Evolutionary conservation across 78 protist genomes (phyloP).

Genomic region (Dictyostelium intermedium): DNA sequence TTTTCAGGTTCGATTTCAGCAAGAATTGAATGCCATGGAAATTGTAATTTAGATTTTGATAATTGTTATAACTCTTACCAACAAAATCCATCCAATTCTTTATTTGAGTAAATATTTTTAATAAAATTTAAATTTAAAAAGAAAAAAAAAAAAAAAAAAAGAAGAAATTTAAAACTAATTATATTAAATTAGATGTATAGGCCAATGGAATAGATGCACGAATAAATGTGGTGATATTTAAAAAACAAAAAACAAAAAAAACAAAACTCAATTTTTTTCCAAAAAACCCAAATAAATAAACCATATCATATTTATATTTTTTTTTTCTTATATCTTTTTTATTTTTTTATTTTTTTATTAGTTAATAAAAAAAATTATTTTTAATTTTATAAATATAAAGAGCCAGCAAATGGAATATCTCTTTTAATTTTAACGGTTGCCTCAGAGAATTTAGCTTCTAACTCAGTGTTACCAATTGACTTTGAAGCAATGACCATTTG

Average conservation of each 20-base stretch:
- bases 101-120: neutral
- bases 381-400: slow-evolving; percentile 90
- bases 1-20: neutral
- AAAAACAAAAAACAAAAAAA: neutral
- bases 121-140: too few species aligned
- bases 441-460: slow-evolving; percentile 88
- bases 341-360: neutral
- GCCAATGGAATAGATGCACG: neutral
- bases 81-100: slow-evolving; percentile 3
- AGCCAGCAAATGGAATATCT: slow-evolving; percentile 97
- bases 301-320: neutral
- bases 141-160: neutral
- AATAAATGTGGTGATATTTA: neutral
- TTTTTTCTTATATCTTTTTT: neutral
- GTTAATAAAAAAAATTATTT: neutral
- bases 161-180: neutral
- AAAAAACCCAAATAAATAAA: neutral
- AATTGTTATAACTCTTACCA: slow-evolving; percentile 3
- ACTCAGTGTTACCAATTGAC: slow-evolving; percentile 93
- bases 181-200: neutral
- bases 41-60: slow-evolving; percentile 5
- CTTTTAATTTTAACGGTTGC: slow-evolving; percentile 86
- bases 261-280: neutral
- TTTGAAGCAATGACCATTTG: slow-evolving; percentile 94
- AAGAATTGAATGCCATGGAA: neutral